Conservation (phyloP, 371 early-diverging fungal species). For the Massospora cicadina region DNA sequence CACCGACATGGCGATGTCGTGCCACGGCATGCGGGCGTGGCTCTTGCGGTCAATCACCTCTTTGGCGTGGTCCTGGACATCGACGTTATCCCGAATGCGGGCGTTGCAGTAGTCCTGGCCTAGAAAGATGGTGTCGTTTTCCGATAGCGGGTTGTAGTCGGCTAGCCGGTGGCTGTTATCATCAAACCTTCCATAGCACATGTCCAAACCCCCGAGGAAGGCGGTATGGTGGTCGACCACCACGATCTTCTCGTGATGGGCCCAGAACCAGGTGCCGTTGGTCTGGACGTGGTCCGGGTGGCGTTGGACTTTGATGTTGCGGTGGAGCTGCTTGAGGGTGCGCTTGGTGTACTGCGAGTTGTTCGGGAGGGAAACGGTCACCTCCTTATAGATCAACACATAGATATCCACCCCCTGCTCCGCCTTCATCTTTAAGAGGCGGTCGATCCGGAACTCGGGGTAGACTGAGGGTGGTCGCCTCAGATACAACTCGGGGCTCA, state of each 20-base stretch:
- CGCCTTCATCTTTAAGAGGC: slow-evolving; percentile 64
- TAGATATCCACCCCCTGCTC: slow-evolving; percentile 76
- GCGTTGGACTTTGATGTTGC: slow-evolving; percentile 68
- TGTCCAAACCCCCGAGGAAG: slow-evolving; percentile 81
- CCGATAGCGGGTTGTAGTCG: slow-evolving; percentile 37
- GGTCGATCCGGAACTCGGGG: slow-evolving; percentile 63
- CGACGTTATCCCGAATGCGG: slow-evolving; percentile 24
- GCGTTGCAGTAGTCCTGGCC: slow-evolving; percentile 89
- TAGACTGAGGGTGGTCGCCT: slow-evolving; percentile 54
- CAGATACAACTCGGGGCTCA: slow-evolving; percentile 66
- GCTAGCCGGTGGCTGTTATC: slow-evolving; percentile 55
- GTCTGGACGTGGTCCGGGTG: slow-evolving; percentile 57
- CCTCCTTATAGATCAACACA: slow-evolving; percentile 80
- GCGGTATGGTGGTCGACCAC: slow-evolving; percentile 68
- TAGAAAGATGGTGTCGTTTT: slow-evolving; percentile 32
- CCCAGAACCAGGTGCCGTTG: slow-evolving; percentile 65
- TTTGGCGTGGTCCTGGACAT: neutral
- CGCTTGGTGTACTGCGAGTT: slow-evolving; percentile 68
- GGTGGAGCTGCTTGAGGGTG: slow-evolving; percentile 54
- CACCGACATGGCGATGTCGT: slow-evolving; percentile 53
- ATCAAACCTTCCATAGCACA: slow-evolving; percentile 83
- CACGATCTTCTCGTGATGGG: slow-evolving; percentile 56
- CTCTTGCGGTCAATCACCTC: slow-evolving; percentile 2
- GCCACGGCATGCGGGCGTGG: slow-evolving; percentile 82
- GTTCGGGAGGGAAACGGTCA: slow-evolving; percentile 56